Evolutionary conservation across 306 rosid genomes (phyloP).

Genomic region (Malus orientalis): DNA sequence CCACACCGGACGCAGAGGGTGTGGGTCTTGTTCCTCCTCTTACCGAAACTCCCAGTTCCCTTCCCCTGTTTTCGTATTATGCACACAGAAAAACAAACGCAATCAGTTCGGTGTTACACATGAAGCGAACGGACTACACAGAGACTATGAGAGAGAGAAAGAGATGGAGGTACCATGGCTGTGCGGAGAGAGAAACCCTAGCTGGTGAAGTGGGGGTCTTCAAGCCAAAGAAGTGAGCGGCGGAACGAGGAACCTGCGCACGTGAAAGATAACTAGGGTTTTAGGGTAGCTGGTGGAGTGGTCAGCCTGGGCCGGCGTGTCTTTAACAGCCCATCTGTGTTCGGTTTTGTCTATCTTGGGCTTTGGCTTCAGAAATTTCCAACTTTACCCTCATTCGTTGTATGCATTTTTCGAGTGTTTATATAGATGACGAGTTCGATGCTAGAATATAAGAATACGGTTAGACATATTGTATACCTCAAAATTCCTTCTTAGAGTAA

Average conservation of each 20-base stretch:
- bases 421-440: too few relatives aligned
- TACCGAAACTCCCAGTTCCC: slow-evolving; percentile 97
- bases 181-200: slow-evolving; percentile 44
- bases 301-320: background rate
- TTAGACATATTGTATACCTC: too few relatives aligned
- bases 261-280: background rate
- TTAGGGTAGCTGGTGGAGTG: background rate
- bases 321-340: background rate
- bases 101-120: background rate
- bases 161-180: slow-evolving; percentile 40
- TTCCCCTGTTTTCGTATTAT: slow-evolving; percentile 47
- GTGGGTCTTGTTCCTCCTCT: slow-evolving; percentile 99
- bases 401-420: too few relatives aligned
- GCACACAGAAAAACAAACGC: background rate
- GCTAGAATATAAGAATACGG: too few relatives aligned
- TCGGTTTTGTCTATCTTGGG: background rate
- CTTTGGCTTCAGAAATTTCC: background rate
- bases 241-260: slow-evolving; percentile 7
- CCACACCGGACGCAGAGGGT: slow-evolving; percentile 94
- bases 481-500: too few relatives aligned
- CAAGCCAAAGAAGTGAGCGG: slow-evolving; percentile 10
- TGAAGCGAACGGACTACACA: background rate
- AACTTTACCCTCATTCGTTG: too few relatives aligned
- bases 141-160: background rate
- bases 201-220: background rate